These are phyloP conservation scores for Aspergillus biplanus DNA, from an alignment of 495 filamentous ascomycete genomes.

Conservation along the genomic window DNA sequence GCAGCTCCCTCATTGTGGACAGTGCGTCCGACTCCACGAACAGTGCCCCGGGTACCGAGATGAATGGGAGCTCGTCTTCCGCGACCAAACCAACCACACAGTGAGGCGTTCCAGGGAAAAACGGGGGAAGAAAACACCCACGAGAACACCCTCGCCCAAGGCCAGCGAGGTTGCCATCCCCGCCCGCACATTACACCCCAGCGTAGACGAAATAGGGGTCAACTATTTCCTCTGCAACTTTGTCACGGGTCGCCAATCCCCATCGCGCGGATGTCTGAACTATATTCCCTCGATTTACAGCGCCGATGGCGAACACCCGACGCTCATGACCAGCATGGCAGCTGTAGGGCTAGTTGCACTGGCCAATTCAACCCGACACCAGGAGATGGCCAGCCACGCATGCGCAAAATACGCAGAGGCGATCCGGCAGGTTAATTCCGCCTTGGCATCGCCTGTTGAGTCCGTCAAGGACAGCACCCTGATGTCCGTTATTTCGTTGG, in stretches of 20 bases:
- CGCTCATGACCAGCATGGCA: constrained; percentile 43
- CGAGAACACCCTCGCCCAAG: background rate
- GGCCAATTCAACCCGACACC: constrained; percentile 36
- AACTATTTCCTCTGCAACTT: constrained; percentile 44
- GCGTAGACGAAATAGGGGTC: constrained; percentile 33
- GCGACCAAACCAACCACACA: constrained; percentile 28
- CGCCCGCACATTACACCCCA: constrained; percentile 18
- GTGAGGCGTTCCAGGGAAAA: constrained; percentile 30
- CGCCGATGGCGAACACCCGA: constrained; percentile 34
- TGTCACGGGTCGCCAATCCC: constrained; percentile 27
- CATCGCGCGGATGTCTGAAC: constrained; percentile 39
- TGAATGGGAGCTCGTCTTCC: constrained; percentile 31
- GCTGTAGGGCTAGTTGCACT: constrained; percentile 50
- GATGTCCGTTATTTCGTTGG: constrained; percentile 61
- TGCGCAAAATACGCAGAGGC: constrained; percentile 47
- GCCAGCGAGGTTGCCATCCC: constrained; percentile 7
- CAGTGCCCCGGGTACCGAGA: constrained; percentile 35
- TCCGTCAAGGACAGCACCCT: constrained; percentile 62
- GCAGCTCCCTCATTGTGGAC: constrained; percentile 33
- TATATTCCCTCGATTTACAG: constrained; percentile 31
- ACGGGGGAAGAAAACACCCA: constrained; percentile 7
- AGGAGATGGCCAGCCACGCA: constrained; percentile 38
- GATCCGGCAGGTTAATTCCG: constrained; percentile 47
- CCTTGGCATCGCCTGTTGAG: constrained; percentile 52
- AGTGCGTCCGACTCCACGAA: constrained; percentile 33